A percentile compares a stretch with the other conserved stretches of the same genome.
These are phyloP conservation scores for Fusarium devonianum DNA, from an alignment of 2,329 filamentous ascomycete genomes.

Conservation along the genomic window DNA sequence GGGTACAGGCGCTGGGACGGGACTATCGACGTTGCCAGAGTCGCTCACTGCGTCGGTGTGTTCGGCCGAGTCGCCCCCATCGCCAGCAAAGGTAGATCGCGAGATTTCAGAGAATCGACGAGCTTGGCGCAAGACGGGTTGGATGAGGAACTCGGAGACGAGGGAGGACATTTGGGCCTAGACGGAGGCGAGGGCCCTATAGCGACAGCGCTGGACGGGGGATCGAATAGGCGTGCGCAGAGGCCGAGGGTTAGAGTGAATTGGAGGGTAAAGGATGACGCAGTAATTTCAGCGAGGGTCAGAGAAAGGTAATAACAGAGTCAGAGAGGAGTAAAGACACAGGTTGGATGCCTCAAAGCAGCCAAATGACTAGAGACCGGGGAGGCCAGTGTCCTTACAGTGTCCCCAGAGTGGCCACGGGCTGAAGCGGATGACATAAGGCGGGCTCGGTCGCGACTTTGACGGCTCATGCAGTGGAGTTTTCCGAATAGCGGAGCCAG, in stretches of 20 bases:
- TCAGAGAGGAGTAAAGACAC: constrained; percentile 16
- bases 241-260: constrained; percentile 8
- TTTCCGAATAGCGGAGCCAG: constrained; percentile 30
- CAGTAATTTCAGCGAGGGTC: constrained; percentile 5
- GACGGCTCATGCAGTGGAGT: constrained; percentile 33
- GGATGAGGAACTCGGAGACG: constrained; percentile 71
- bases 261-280: constrained; percentile 7
- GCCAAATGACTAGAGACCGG: constrained; percentile 36
- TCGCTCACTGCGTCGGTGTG: constrained; percentile 35
- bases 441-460: constrained; percentile 7
- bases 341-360: constrained; percentile 21
- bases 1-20: constrained; percentile 28
- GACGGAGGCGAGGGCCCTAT: constrained; percentile 22
- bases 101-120: constrained; percentile 66
- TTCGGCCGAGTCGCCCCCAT: constrained; percentile 43
- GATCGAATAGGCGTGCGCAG: constrained; percentile 15
- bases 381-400: constrained; percentile 22
- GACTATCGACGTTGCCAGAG: constrained; percentile 26
- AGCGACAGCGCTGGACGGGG: constrained; percentile 15
- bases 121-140: constrained; percentile 70
- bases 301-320: constrained; percentile 13
- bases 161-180: constrained; percentile 63
- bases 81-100: constrained; percentile 48
- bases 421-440: constrained; percentile 40
- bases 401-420: constrained; percentile 19